Base-by-base conservation (phyloP, 192 early-diverging fungal genomes). In the Coemansia sp. region DNA sequence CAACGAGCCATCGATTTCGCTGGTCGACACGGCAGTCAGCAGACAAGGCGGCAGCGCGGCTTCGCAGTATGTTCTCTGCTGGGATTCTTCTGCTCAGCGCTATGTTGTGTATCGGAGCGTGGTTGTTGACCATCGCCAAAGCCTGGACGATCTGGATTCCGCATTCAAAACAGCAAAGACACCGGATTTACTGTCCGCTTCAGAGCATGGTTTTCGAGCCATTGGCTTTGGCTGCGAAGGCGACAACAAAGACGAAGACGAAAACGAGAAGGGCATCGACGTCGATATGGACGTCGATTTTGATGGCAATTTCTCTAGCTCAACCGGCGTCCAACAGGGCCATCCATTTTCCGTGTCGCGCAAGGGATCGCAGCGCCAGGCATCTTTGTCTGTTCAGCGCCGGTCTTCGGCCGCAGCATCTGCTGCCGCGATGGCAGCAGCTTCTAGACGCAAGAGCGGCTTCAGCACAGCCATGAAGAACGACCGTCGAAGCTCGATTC, bases 311-410 rank as follows among this genome's bases (percentile, higher is more conserved):
- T n/a, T 31, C 14, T 7, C 56, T 10, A 57, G 31, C 12, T 1
- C 32, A 1, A 32, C 20, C 29, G 40, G 59, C 30, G 20, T 31
- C 38, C 48, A 31, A 5, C n/a, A 14, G 7, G 32, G 29, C 28
- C 52, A 29, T 22, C 7, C 22, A 1, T 49, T 68, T 14, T 64
- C 25, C 16, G 17, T 68, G 14, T 74, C 72, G 2, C 77, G 77
- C 22, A 73, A 69, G 11, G 55, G 68, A 25, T 32, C 69, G 45
- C 20, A 48, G 42, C 77, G 69, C 33, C 77, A 80, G 69, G 33
- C 77, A 4, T 80, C 77, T 38, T 48, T 80, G 22, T 80, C 77
- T 0, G 77, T 75, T 7, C 77, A 75, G 48, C 77, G 77, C 17
- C 72, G 77, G n/a, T 80, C 78, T 1, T 68, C 64, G 6, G 76